Conservation (phyloP, 257 asterid genomes). For the Fraxinus pennsylvanica region DNA sequence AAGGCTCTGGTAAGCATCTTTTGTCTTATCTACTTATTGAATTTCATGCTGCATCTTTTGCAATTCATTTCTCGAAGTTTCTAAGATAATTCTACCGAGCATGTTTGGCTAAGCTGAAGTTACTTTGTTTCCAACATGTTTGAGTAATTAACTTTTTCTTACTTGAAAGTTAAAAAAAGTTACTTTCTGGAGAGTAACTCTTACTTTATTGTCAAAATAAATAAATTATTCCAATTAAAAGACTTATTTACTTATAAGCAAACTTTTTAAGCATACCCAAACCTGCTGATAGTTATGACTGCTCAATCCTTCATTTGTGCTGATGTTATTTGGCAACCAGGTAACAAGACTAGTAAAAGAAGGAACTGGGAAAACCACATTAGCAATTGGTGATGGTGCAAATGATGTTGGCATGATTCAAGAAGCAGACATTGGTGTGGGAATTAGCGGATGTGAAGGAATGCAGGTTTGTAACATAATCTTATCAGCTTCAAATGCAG, state of each 20-base stretch:
- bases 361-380: conserved; percentile 92
- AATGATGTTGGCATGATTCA: conserved; percentile 99
- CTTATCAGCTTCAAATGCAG: conserved; percentile 17
- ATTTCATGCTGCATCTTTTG: background rate
- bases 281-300: conserved; percentile 5
- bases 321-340: conserved; percentile 40
- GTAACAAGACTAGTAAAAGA: conserved; percentile 93
- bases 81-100: background rate
- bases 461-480: conserved; percentile 78
- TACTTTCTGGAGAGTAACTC: background rate
- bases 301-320: conserved; percentile 17
- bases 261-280: background rate
- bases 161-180: background rate
- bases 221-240: background rate
- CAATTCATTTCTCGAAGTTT: background rate
- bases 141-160: background rate
- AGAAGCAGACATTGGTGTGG: conserved; percentile 99
- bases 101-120: background rate
- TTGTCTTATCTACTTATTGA: conserved; percentile 15
- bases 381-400: conserved; percentile 99
- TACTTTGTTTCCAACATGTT: background rate
- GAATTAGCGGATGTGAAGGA: conserved; percentile 99
- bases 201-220: background rate
- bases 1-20: conserved; percentile 77
- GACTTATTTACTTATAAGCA: background rate